Conservation (phyloP, 805 yeast genomes). For the Saccharomyces kudriavzevii region DNA sequence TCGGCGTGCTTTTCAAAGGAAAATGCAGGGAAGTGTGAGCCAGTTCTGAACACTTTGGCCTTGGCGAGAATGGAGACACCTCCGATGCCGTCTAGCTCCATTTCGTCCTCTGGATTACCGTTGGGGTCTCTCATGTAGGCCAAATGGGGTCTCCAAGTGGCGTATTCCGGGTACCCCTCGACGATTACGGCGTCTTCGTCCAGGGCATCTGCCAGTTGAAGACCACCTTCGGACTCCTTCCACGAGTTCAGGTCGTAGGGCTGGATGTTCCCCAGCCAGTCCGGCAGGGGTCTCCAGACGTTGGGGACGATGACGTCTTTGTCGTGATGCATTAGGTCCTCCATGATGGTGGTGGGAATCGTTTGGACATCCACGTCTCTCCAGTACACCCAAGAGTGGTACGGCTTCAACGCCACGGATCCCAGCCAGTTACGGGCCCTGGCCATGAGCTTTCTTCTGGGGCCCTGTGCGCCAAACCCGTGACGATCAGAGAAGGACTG, state of each 20-base stretch:
- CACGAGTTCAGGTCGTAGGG: constrained; percentile 80
- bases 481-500: constrained; percentile 91
- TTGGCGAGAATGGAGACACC: constrained; percentile 90
- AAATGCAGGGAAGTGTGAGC: constrained; percentile 94
- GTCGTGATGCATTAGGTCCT: constrained; percentile 87
- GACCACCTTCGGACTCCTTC: constrained; percentile 79
- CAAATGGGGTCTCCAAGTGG: constrained; percentile 95
- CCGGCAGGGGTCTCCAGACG: constrained; percentile 85
- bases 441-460: constrained; percentile 91
- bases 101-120: constrained; percentile 89
- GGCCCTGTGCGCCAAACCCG: constrained; percentile 94
- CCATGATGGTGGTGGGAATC: constrained; percentile 73
- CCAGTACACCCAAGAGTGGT: constrained; percentile 96
- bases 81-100: constrained; percentile 94
- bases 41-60: constrained; percentile 77
- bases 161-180: constrained; percentile 95
- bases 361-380: constrained; percentile 96
- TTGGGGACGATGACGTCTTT: constrained; percentile 92
- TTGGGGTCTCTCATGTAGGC: constrained; percentile 92
- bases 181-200: constrained; percentile 95
- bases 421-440: constrained; percentile 92
- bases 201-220: constrained; percentile 63
- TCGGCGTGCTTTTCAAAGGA: constrained; percentile 95
- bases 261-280: constrained; percentile 77
- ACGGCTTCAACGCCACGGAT: constrained; percentile 77